Percentiles rank a stretch among this genome's conserved stretches.
phyloP scores from a whole-genome alignment of 2,329 filamentous ascomycete species.

The Zasmidium angulare region DNA sequence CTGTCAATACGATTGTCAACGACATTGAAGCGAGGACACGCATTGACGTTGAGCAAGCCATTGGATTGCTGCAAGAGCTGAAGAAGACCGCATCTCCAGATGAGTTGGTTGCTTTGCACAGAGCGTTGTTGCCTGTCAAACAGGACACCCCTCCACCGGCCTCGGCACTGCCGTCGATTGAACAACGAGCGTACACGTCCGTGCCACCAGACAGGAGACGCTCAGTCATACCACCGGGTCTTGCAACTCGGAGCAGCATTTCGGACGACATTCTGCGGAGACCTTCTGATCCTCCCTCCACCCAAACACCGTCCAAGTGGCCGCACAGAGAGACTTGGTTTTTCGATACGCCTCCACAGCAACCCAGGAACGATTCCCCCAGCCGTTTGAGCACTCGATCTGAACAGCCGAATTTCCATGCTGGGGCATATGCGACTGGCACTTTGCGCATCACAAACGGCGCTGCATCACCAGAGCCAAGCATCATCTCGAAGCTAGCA shows the following conservation, averaged over 20 bases:
- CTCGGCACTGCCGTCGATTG: slow-evolving; percentile 19
- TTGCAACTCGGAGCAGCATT: slow-evolving; percentile 26
- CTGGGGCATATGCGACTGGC: slow-evolving; percentile 44
- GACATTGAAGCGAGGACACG: slow-evolving; percentile 12
- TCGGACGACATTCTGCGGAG: slow-evolving; percentile 20
- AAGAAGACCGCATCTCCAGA: slow-evolving; percentile 50
- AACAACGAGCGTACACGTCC: slow-evolving; percentile 20
- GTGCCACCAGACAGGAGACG: slow-evolving; percentile 23
- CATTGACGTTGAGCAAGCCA: slow-evolving; percentile 47
- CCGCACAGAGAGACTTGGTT: slow-evolving; percentile 17
- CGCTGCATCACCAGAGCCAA: slow-evolving; percentile 45
- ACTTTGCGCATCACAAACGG: slow-evolving; percentile 50
- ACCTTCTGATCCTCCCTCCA: neutral
- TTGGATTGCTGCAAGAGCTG: slow-evolving; percentile 47
- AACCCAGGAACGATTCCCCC: slow-evolving; percentile 2
- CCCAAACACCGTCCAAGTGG: slow-evolving; percentile 4
- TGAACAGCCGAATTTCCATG: slow-evolving; percentile 43
- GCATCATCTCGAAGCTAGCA: slow-evolving; percentile 26
- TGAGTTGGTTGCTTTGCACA: slow-evolving; percentile 45
- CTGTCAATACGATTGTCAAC: slow-evolving; percentile 17
- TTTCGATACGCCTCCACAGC: slow-evolving; percentile 3
- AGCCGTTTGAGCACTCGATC: slow-evolving; percentile 40
- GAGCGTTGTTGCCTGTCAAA: slow-evolving; percentile 36
- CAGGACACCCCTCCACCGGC: slow-evolving; percentile 22
- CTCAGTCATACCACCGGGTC: slow-evolving; percentile 43